A percentile compares a stretch with the other conserved stretches of the same genome.
Evolutionary conservation across 768 basidiomycete species (phyloP).

Genomic region (Pleurotus tuoliensis): DNA sequence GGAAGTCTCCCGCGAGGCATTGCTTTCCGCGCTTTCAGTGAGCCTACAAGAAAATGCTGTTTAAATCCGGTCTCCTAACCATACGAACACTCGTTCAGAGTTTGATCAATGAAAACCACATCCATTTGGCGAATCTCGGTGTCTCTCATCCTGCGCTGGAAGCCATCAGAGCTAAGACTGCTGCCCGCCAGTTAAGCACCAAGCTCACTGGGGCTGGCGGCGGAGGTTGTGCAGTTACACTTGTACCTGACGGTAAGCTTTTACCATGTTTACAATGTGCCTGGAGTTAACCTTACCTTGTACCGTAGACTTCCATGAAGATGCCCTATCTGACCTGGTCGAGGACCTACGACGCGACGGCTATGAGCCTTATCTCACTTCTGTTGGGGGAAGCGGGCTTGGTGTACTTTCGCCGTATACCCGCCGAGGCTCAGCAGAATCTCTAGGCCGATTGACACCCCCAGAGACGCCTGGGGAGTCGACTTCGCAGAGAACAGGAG

Average conservation of each 20-base stretch:
- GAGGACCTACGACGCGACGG: conserved; percentile 56
- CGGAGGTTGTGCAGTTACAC: conserved; percentile 95
- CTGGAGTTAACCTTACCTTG: background rate
- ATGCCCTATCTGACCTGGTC: conserved; percentile 52
- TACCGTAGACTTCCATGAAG: conserved; percentile 65
- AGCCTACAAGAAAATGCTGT: conserved; percentile 25
- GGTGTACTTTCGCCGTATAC: conserved; percentile 71
- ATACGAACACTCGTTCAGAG: conserved; percentile 38
- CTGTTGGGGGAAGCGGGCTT: conserved; percentile 90
- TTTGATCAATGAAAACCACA: conserved; percentile 88
- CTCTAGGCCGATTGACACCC: conserved; percentile 42
- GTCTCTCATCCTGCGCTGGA: conserved; percentile 92
- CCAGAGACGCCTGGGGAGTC: conserved; percentile 40
- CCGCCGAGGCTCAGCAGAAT: conserved; percentile 14
- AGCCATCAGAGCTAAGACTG: conserved; percentile 68
- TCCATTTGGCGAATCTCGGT: conserved; percentile 75
- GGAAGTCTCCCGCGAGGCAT: conserved; percentile 58
- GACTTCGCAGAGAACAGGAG: background rate
- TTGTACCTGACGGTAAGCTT: conserved; percentile 85
- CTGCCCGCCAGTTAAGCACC: conserved; percentile 67
- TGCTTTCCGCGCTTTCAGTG: conserved; percentile 70
- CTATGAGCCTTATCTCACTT: conserved; percentile 84
- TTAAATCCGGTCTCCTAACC: conserved; percentile 3
- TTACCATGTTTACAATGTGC: background rate
- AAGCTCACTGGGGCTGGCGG: conserved; percentile 98